A percentile compares a stretch with the other conserved stretches of the same genome.
These are phyloP conservation scores for Rhododendron vialii DNA, from an alignment of 148 eudicot genomes.

Conservation along the genomic window DNA sequence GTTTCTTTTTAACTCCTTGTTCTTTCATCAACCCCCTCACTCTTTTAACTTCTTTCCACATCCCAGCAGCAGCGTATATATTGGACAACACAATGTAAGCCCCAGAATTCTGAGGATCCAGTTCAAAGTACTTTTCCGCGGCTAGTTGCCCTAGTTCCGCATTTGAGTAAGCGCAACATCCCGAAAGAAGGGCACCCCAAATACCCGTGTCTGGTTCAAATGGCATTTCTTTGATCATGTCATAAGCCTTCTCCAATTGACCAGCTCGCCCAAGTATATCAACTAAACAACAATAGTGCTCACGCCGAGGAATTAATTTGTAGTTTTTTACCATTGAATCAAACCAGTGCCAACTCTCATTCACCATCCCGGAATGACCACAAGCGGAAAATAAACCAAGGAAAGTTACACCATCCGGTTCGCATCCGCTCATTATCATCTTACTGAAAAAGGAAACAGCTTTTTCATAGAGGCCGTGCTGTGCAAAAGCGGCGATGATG, in stretches of 20 bases:
- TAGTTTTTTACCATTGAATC: constrained; percentile 31
- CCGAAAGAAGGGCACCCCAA: constrained; percentile 54
- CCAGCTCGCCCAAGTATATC: constrained; percentile 43
- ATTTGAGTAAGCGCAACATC: constrained; percentile 30
- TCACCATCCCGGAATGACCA: constrained; percentile 32
- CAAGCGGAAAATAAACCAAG: constrained; percentile 32
- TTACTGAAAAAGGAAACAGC: constrained; percentile 24
- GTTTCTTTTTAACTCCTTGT: constrained; percentile 26
- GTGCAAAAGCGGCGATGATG: constrained; percentile 40
- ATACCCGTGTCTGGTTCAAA: constrained; percentile 30
- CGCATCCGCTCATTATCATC: constrained; percentile 20
- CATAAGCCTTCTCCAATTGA: constrained; percentile 32
- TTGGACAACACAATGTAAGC: constrained; percentile 38
- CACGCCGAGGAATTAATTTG: constrained; percentile 19
- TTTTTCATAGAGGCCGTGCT: constrained; percentile 34
- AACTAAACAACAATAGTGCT: constrained; percentile 51
- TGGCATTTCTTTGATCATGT: constrained; percentile 35
- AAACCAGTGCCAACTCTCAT: constrained; percentile 37
- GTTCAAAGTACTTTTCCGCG: constrained; percentile 27
- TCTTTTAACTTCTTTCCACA: constrained; percentile 36
- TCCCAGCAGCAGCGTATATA: constrained; percentile 35
- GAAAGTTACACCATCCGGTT: constrained; percentile 39
- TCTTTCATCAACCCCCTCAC: constrained; percentile 37
- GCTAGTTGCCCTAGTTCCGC: constrained; percentile 36
- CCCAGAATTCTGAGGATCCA: constrained; percentile 34